Conservation (phyloP, 768 basidiomycete species). For the Kwoniella heveanensis region DNA sequence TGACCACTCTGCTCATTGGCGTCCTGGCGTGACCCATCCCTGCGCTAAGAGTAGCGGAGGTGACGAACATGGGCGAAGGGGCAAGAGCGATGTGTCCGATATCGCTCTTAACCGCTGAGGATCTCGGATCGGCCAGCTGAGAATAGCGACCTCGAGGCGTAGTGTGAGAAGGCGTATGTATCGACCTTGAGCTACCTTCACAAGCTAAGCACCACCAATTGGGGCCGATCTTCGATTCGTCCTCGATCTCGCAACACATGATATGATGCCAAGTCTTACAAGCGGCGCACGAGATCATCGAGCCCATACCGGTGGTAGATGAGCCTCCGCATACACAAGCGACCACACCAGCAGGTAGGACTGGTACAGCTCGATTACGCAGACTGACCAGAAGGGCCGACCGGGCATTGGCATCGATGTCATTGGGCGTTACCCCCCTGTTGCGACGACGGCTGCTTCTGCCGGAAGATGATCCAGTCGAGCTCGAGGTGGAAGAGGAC, state of each 20-base stretch:
- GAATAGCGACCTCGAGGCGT: conserved; percentile 29
- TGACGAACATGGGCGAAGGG: conserved; percentile 45
- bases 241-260: conserved; percentile 40
- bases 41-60: neutral
- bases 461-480: neutral
- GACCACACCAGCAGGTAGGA: conserved; percentile 31
- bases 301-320: conserved; percentile 28
- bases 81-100: conserved; percentile 43
- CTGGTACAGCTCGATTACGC: conserved; percentile 32
- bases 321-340: conserved; percentile 38
- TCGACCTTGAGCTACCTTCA: conserved; percentile 17
- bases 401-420: conserved; percentile 34
- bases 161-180: conserved; percentile 30
- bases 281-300: conserved; percentile 40
- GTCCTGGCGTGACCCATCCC: conserved; percentile 20
- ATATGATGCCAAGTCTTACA: conserved; percentile 51
- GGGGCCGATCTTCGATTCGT: conserved; percentile 28
- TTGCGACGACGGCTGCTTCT: neutral
- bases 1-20: conserved; percentile 22
- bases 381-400: conserved; percentile 37
- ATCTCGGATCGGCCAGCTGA: conserved; percentile 41
- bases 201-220: conserved; percentile 47
- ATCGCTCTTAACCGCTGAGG: conserved; percentile 42
- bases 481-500: conserved; percentile 13
- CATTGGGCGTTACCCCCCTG: conserved; percentile 9